phyloP scores from a whole-genome alignment of 106 monocot species.

The Allium cepa region DNA sequence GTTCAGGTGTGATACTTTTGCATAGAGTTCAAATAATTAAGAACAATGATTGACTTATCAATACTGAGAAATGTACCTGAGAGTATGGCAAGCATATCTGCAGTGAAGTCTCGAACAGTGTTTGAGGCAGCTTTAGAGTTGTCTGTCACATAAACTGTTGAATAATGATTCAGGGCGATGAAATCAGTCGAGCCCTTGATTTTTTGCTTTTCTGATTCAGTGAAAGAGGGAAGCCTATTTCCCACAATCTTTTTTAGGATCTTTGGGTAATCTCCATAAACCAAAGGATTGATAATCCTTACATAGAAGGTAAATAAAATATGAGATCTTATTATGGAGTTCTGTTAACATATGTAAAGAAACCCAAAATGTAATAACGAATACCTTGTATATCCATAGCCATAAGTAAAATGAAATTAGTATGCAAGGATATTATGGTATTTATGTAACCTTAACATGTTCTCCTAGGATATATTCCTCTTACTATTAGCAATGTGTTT shows the following conservation, averaged over 20 bases:
- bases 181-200: neutral
- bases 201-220: neutral
- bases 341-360: too few species aligned
- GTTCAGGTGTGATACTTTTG: too few species aligned
- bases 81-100: neutral
- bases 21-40: too few species aligned
- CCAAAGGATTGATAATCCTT: slow-evolving; percentile 4
- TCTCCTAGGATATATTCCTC: too few species aligned
- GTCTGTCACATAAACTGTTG: neutral
- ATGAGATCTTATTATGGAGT: too few species aligned
- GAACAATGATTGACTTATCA: too few species aligned
- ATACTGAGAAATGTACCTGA: neutral
- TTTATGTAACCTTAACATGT: too few species aligned
- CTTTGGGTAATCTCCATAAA: slow-evolving; percentile 2
- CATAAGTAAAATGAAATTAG: too few species aligned
- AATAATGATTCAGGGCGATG: slow-evolving; percentile 3
- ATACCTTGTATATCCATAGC: too few species aligned
- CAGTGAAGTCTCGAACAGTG: neutral
- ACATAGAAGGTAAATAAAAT: neutral
- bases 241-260: slow-evolving; percentile 1
- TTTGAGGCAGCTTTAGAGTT: neutral
- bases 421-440: too few species aligned
- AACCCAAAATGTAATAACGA: too few species aligned
- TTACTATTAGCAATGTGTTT: too few species aligned
- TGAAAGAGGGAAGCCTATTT: slow-evolving; percentile 1